Conservation (phyloP, 345 rosid species). For the Firmiana major region DNA sequence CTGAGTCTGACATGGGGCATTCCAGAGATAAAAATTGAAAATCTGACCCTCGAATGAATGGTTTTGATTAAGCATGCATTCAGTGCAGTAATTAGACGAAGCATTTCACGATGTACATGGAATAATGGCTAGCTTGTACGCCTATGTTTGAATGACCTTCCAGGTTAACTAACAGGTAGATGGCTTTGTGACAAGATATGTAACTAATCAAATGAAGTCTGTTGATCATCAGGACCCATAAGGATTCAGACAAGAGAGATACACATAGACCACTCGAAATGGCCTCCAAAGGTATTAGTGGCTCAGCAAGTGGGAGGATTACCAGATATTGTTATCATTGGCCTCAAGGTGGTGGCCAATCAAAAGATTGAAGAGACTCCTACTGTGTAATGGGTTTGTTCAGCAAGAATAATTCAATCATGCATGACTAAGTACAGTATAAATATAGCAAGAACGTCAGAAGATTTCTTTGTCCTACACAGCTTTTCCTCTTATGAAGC, state of each 20-base stretch:
- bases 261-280: constrained; percentile 38
- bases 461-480: constrained; percentile 24
- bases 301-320: constrained; percentile 53
- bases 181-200: constrained; percentile 16
- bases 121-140: constrained; percentile 12
- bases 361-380: constrained; percentile 32
- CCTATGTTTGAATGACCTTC: constrained; percentile 24
- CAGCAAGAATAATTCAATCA: constrained; percentile 36
- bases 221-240: constrained; percentile 37
- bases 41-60: neutral
- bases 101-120: neutral
- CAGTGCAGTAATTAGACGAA: constrained; percentile 17
- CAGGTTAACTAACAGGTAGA: constrained; percentile 21
- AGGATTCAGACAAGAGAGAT: constrained; percentile 33
- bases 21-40: neutral
- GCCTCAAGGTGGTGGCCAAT: constrained; percentile 40
- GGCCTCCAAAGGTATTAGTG: constrained; percentile 37
- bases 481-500: constrained; percentile 27
- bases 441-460: constrained; percentile 29
- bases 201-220: constrained; percentile 26
- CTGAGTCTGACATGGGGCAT: constrained; percentile 4
- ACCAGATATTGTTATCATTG: constrained; percentile 40
- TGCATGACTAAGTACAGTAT: constrained; percentile 44
- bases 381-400: constrained; percentile 29
- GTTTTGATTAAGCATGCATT: constrained; percentile 12